Evolutionary conservation across 352 stramenopile species (phyloP).

Genomic region (Phytophthora agathidicida): DNA sequence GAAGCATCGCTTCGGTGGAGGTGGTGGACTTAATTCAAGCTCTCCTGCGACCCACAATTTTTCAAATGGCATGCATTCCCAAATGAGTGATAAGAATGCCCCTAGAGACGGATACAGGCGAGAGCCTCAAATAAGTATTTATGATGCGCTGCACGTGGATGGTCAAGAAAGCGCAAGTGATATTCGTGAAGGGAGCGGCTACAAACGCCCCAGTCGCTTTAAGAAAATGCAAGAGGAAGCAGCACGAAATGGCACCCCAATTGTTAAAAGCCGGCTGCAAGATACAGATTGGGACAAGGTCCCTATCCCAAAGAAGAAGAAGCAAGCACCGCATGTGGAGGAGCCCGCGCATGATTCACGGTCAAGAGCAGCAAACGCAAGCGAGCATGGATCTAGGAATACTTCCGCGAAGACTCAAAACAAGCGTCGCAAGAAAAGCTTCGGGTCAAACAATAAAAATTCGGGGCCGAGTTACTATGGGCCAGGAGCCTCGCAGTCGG

Average conservation of each 20-base stretch:
- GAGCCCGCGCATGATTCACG: slow-evolving; percentile 1
- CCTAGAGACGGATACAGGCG: slow-evolving; percentile 31
- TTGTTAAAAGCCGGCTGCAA: slow-evolving; percentile 44
- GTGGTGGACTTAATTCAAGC: slow-evolving; percentile 5
- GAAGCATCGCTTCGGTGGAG: slow-evolving; percentile 39
- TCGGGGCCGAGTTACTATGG: slow-evolving; percentile 44
- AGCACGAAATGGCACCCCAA: slow-evolving; percentile 41
- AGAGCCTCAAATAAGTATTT: slow-evolving; percentile 64
- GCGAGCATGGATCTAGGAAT: slow-evolving; percentile 10
- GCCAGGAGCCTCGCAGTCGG: slow-evolving; percentile 22
- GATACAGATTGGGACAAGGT: slow-evolving; percentile 53
- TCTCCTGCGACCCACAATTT: not conserved
- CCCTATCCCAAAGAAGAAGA: slow-evolving; percentile 58
- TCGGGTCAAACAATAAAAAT: slow-evolving; percentile 15
- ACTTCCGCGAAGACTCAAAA: slow-evolving; percentile 15
- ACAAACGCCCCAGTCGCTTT: slow-evolving; percentile 62
- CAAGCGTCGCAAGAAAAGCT: slow-evolving; percentile 31
- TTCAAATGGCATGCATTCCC: slow-evolving; percentile 8
- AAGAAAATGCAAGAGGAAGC: slow-evolving; percentile 59
- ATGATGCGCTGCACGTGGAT: slow-evolving; percentile 62
- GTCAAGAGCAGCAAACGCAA: not conserved
- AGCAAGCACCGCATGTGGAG: slow-evolving; percentile 13
- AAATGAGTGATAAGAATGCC: slow-evolving; percentile 17
- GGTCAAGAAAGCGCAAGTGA: slow-evolving; percentile 36
- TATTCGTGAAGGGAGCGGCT: slow-evolving; percentile 37